phyloP scores from a whole-genome alignment of 1,284 basidiomycete genomes.

The Mrakiaceae sp. region DNA sequence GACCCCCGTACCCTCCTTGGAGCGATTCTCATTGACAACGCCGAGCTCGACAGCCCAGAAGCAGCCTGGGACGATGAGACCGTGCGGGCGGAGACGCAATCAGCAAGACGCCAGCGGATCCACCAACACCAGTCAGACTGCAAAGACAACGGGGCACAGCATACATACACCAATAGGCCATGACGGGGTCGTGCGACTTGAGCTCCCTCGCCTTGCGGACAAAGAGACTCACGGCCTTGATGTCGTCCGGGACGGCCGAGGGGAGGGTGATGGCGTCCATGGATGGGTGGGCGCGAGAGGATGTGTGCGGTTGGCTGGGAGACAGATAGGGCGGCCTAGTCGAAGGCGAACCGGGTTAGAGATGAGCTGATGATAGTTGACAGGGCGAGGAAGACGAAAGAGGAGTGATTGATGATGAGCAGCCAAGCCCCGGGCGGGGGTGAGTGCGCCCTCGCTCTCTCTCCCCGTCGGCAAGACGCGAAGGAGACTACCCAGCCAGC shows the following conservation, averaged over 20 bases:
- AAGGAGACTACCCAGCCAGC: too few relatives aligned
- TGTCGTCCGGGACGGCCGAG: slow-evolving; percentile 31
- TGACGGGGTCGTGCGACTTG: slow-evolving; percentile 63
- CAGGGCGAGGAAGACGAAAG: too few relatives aligned
- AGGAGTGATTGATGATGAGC: too few relatives aligned
- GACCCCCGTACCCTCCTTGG: slow-evolving; percentile 53
- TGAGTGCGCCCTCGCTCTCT: too few relatives aligned
- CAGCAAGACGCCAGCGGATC: slow-evolving; percentile 10
- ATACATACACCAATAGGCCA: slow-evolving; percentile 88
- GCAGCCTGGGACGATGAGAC: slow-evolving; percentile 45
- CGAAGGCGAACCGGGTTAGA: too few relatives aligned
- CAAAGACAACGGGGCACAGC: not conserved
- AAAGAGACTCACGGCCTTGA: slow-evolving; percentile 54
- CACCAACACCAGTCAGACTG: not conserved
- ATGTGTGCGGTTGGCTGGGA: too few relatives aligned
- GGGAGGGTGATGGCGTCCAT: slow-evolving; percentile 33
- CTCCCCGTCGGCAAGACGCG: too few relatives aligned
- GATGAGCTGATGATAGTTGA: too few relatives aligned
- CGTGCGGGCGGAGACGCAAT: slow-evolving; percentile 1
- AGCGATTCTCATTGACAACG: slow-evolving; percentile 49
- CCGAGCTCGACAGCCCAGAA: slow-evolving; percentile 86
- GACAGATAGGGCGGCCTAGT: too few relatives aligned
- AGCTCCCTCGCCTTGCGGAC: slow-evolving; percentile 86
- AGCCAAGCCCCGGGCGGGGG: too few relatives aligned
- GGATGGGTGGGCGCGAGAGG: not conserved